These are phyloP conservation scores for Parmelia sp. DNA, from an alignment of 495 filamentous ascomycete species.

Conservation along the genomic window DNA sequence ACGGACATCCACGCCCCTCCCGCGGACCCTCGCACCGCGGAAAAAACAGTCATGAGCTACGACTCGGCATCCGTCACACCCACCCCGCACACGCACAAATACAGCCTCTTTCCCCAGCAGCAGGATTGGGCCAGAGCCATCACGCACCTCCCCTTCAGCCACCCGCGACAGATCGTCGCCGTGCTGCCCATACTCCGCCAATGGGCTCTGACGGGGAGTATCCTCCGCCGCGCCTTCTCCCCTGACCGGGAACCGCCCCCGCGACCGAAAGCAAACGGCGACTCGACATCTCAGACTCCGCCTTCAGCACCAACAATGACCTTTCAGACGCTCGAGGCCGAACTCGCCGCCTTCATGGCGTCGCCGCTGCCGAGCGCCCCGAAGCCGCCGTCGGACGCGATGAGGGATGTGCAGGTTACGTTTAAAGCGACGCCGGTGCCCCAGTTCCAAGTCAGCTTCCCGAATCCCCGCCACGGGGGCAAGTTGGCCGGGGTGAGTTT, in stretches of 20 bases:
- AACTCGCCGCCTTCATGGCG: slow-evolving; percentile 19
- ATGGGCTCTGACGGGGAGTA: slow-evolving; percentile 59
- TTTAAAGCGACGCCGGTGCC: slow-evolving; percentile 43
- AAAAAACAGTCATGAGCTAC: slow-evolving; percentile 30
- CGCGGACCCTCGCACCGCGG: slow-evolving; percentile 20
- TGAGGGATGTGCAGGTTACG: slow-evolving; percentile 40
- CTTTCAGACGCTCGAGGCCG: slow-evolving; percentile 19
- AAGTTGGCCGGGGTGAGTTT: slow-evolving; percentile 44
- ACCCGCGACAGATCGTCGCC: slow-evolving; percentile 74
- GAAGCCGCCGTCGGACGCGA: slow-evolving; percentile 1
- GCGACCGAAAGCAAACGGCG: not conserved
- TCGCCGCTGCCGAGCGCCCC: slow-evolving; percentile 8
- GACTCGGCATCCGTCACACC: slow-evolving; percentile 37
- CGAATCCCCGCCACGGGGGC: slow-evolving; percentile 30
- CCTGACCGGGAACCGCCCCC: not conserved
- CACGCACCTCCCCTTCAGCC: slow-evolving; percentile 70
- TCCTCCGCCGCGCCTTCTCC: slow-evolving; percentile 58
- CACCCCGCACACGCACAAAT: slow-evolving; percentile 50
- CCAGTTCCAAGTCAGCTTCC: slow-evolving; percentile 45
- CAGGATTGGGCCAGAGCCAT: slow-evolving; percentile 62
- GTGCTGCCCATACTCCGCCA: slow-evolving; percentile 72
- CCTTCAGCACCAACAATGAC: not conserved
- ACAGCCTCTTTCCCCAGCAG: slow-evolving; percentile 65
- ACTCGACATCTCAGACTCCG: not conserved
- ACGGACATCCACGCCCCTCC: slow-evolving; percentile 25